Percentiles rank a stretch among this genome's conserved stretches.
phyloP scores from a whole-genome alignment of 192 early-diverging fungal species.

The Glomus cerebriforme region DNA sequence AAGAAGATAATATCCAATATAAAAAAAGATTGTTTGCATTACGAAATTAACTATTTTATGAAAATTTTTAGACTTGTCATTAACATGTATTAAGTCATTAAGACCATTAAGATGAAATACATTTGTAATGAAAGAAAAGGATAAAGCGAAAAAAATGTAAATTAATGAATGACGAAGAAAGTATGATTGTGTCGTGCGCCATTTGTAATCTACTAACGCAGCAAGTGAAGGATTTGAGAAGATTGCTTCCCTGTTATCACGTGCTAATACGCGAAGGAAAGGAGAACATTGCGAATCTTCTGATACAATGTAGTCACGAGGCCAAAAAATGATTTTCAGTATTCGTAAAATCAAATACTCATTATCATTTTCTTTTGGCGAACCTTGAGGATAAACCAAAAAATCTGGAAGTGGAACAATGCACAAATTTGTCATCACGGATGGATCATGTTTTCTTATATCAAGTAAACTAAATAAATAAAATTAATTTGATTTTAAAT shows the following conservation, averaged over 20 bases:
- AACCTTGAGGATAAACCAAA: neutral
- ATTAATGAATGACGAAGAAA: neutral
- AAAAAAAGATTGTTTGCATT: neutral
- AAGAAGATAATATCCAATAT: constrained; percentile 15
- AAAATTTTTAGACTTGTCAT: neutral
- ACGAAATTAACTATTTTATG: neutral
- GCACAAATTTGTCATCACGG: too few species aligned
- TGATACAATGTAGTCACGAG: neutral
- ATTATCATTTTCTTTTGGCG: neutral
- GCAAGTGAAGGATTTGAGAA: constrained; percentile 2
- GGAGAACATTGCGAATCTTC: neutral
- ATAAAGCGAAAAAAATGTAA: neutral
- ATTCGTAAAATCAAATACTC: neutral
- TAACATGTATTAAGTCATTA: neutral
- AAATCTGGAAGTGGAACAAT: constrained; percentile 15
- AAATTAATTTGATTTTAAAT: neutral
- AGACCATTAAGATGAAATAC: neutral
- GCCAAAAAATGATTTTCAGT: constrained; percentile 1
- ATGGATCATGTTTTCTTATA: too few species aligned
- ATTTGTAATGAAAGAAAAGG: neutral
- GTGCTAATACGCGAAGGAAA: neutral
- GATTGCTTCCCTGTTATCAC: neutral
- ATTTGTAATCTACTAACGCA: constrained; percentile 6
- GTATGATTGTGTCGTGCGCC: neutral
- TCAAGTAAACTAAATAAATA: too few species aligned